phyloP scores from a whole-genome alignment of 2,329 filamentous ascomycete genomes.

The Aspergillus fumigatus region DNA sequence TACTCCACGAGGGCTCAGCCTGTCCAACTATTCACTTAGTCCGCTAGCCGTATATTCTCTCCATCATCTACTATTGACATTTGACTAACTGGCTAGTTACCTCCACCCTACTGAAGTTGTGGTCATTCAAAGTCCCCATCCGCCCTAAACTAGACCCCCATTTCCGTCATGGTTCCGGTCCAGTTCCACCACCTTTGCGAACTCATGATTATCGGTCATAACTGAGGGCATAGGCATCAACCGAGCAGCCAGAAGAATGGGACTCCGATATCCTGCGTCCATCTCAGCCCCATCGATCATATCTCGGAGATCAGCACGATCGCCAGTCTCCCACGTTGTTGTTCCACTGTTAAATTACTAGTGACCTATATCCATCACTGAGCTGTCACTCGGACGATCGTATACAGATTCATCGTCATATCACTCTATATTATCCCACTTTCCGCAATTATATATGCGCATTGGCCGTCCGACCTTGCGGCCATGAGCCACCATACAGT shows the following conservation, averaged over 20 bases:
- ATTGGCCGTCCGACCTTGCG: not conserved
- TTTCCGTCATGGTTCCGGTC: not conserved
- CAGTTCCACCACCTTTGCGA: not conserved
- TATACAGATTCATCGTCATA: not conserved
- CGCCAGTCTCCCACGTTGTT: slow-evolving; percentile 5
- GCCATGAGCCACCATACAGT: slow-evolving; percentile 12
- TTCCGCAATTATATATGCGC: not conserved
- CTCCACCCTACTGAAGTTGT: not conserved
- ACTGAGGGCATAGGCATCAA: not conserved
- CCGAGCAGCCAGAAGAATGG: slow-evolving; percentile 2
- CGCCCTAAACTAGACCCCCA: not conserved
- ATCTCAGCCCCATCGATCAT: slow-evolving; percentile 9
- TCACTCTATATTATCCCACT: not conserved
- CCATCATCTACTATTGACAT: not conserved
- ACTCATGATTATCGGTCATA: not conserved
- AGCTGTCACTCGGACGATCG: not conserved
- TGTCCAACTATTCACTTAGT: not conserved
- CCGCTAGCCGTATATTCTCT: not conserved
- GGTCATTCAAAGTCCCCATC: not conserved
- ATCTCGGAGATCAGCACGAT: slow-evolving; percentile 19
- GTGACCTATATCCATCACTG: not conserved
- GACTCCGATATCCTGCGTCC: slow-evolving; percentile 8
- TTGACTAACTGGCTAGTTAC: not conserved
- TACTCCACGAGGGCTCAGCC: not conserved
- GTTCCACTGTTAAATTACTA: not conserved